Base-by-base conservation (phyloP, 2,329 filamentous ascomycete species). In the Decorospora gaudefroyi region DNA sequence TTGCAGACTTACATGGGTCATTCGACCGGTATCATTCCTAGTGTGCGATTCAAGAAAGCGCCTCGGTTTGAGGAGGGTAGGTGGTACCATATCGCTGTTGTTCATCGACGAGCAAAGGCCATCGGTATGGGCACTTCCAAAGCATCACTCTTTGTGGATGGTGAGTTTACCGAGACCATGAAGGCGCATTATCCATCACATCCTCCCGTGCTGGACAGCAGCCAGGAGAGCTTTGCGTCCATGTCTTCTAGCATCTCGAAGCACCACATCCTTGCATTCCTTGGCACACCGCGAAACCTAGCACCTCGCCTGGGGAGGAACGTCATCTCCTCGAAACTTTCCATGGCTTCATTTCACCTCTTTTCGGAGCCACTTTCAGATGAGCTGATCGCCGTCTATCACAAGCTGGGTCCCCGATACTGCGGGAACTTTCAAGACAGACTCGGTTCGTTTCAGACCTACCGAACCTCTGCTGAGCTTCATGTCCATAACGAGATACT, bases 371-470 rank as follows among this genome's bases (percentile, higher is more conserved):
- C 85, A 0, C 76, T 96, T 23, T 96, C 90, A 46, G 92, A 97
- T 64, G 93, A 99, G 68, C 81, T 95, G 48, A 78, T 99, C 42
- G 86, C 92, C 9, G 93, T 99, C 0, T 89, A 96, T 61, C 89
- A 87, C 65, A 88, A 91, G 35, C 83, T 99, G 12, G 92, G 93
- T 0, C 87, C 90, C 16, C 84, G 90, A 33, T 99, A 99, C 59
- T 86, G 90, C 63, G 93, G 93, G 11, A 99, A 99, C 65, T 96
- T 95, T 59, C 93, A 99, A 71, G 93, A 99, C 64, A 93, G 90
- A 57, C 79, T 99, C 10, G 93, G 95, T 4, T 92, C 90, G 1
- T 95, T 99, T 62, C 90, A 97, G 65, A 99, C 95, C 0, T 99
- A 99, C 65, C 84, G 88, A 60, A 92, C 93, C 5, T 97, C 93